Evolutionary conservation across 1,284 basidiomycete species (phyloP), one percentile per base, ranked within the genome.

Genomic region (Sanghuangporus weigelae): DNA sequence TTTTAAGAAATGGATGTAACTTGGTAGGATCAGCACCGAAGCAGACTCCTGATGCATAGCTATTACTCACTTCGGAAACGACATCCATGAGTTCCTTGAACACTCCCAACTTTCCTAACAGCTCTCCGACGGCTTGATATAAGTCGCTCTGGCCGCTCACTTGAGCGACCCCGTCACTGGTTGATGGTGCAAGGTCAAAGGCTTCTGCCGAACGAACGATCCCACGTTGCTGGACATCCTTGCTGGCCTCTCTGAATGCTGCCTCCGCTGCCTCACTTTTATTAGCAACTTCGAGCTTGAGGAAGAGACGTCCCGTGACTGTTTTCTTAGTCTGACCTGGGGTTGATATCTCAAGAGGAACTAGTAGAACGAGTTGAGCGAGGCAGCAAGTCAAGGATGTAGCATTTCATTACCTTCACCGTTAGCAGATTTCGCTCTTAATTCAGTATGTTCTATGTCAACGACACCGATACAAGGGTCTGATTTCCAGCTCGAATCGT

Each of bases 351-450:
- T 42, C 8, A 8, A 42, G 16, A 16, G 16, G 16, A 42, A 8
- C 16, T 42, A 42, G 40, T 16, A 42, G 16, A 42, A 8, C 16
- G 40, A 42, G 8, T 16, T 42, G 16, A 8, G 40, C n/a, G n/a
- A n/a, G n/a, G n/a, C n/a, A n/a, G n/a, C n/a, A n/a, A n/a, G n/a
- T n/a, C n/a, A n/a, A n/a, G n/a, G n/a, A n/a, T n/a, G n/a, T n/a
- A n/a, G n/a, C n/a, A n/a, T n/a, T n/a, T n/a, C n/a, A n/a, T n/a
- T 49, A 59, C 57, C 57, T 48, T 59, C 44, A 2, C 42, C 42
- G 23, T 11, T 21, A 7, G 16, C 16, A 31, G 42, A 48, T 7
- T 35, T 48, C 48, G n/a, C 57, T 21, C 46, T 7, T 7, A 59
- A 14, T 6, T 46, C 57, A 26, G 19, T 7, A 36, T 48, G 10